These are phyloP conservation scores for Fusarium scirpi DNA, from an alignment of 2,329 filamentous ascomycete species.

Conservation along the genomic window DNA sequence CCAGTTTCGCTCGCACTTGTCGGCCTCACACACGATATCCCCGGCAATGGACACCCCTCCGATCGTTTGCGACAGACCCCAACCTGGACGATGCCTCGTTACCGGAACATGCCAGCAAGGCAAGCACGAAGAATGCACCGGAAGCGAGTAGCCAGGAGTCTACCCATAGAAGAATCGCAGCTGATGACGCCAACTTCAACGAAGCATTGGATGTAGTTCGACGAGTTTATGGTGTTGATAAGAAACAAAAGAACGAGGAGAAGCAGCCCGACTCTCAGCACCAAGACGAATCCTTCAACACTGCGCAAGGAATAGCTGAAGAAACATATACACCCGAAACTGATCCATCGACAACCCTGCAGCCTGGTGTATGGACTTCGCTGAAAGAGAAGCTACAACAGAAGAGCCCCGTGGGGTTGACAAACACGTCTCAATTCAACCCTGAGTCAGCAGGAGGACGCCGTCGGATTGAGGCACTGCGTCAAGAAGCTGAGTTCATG, in stretches of 20 bases:
- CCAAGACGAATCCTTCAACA: neutral
- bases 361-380: conserved; percentile 47
- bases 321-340: neutral
- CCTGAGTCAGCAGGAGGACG: neutral
- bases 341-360: neutral
- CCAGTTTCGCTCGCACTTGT: conserved; percentile 19
- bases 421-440: neutral
- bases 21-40: conserved; percentile 15
- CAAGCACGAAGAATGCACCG: neutral
- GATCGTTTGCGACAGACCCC: conserved; percentile 32
- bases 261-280: neutral
- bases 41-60: conserved; percentile 18
- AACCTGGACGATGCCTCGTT: conserved; percentile 7
- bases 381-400: conserved; percentile 47
- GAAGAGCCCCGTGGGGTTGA: neutral
- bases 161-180: neutral
- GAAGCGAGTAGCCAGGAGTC: neutral
- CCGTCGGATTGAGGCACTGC: neutral
- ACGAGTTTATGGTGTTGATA: conserved; percentile 42
- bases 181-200: conserved; percentile 29
- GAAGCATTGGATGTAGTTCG: conserved; percentile 42
- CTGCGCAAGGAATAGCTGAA: neutral
- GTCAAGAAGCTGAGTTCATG: neutral
- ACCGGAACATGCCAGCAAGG: neutral
- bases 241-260: conserved; percentile 14